These are phyloP conservation scores for Tylopilus balloui DNA, from an alignment of 768 basidiomycete genomes.

Conservation along the genomic window DNA sequence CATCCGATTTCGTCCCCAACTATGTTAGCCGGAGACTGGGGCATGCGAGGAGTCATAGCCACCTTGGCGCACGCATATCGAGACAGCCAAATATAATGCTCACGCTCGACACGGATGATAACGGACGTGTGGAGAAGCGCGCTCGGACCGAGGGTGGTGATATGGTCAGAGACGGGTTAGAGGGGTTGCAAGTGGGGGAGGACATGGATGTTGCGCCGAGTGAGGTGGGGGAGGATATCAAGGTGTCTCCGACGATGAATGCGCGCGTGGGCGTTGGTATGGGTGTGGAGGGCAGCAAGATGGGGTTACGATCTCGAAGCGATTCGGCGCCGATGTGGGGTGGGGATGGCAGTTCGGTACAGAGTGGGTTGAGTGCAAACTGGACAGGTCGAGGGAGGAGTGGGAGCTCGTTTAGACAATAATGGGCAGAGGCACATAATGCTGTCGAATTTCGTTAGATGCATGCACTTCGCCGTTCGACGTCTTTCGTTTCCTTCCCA, in stretches of 20 bases:
- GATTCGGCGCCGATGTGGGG: constrained; percentile 26
- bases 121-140: constrained; percentile 25
- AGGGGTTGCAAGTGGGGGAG: constrained; percentile 10
- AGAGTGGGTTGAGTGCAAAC: constrained; percentile 26
- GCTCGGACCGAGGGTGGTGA: constrained; percentile 18
- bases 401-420: constrained; percentile 27
- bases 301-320: constrained; percentile 21
- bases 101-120: constrained; percentile 23
- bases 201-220: constrained; percentile 26
- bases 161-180: constrained; percentile 2
- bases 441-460: background rate
- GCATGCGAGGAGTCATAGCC: constrained; percentile 28
- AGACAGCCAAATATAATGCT: constrained; percentile 30
- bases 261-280: constrained; percentile 6
- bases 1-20: constrained; percentile 15
- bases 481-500: constrained; percentile 18
- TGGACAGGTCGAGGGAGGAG: constrained; percentile 27
- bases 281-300: constrained; percentile 15
- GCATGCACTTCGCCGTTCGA: constrained; percentile 19
- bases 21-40: constrained; percentile 9
- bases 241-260: constrained; percentile 19
- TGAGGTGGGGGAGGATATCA: constrained; percentile 12
- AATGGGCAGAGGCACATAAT: constrained; percentile 3
- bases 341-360: constrained; percentile 14
- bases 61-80: constrained; percentile 18